These are phyloP conservation scores for Stachybotrys elegans DNA, from an alignment of 2,329 filamentous ascomycete genomes.

Conservation along the genomic window DNA sequence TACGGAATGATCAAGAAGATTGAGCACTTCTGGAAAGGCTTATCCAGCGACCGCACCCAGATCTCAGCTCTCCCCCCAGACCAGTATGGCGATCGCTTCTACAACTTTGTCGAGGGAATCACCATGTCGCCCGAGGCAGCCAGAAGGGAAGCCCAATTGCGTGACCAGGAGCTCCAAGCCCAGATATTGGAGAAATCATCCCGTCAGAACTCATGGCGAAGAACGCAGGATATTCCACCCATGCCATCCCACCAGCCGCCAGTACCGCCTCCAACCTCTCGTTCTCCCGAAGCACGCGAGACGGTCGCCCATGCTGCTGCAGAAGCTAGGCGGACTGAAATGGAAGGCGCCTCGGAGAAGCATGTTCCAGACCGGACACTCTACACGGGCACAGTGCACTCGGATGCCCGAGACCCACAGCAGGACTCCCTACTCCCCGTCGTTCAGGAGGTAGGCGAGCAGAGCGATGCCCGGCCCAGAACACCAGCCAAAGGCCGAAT, in stretches of 20 bases:
- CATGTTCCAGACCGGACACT: conserved; percentile 60
- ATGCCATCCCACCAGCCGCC: conserved; percentile 43
- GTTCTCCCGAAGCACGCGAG: conserved; percentile 33
- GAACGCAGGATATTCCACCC: conserved; percentile 33
- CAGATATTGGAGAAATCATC: conserved; percentile 28
- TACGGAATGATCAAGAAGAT: conserved; percentile 93
- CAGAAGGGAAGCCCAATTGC: conserved; percentile 55
- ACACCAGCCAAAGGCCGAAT: conserved; percentile 36
- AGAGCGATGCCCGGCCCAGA: conserved; percentile 37
- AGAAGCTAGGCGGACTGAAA: conserved; percentile 30
- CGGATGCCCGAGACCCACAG: conserved; percentile 50
- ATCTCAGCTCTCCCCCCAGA: conserved; percentile 91
- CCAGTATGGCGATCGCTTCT: conserved; percentile 88
- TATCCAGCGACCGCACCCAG: conserved; percentile 75
- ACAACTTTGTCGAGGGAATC: conserved; percentile 84
- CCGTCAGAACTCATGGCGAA: conserved; percentile 31
- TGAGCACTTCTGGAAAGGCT: conserved; percentile 95
- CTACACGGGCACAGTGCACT: conserved; percentile 20
- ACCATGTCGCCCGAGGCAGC: conserved; percentile 89
- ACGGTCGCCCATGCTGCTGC: conserved; percentile 34
- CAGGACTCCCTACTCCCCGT: conserved; percentile 64
- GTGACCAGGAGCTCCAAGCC: conserved; percentile 51
- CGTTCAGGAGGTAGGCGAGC: conserved; percentile 86
- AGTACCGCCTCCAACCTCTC: conserved; percentile 24
- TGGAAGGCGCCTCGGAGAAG: conserved; percentile 31